Evolutionary conservation across 495 filamentous ascomycete species (phyloP).

Genomic region (Neurospora africana): DNA sequence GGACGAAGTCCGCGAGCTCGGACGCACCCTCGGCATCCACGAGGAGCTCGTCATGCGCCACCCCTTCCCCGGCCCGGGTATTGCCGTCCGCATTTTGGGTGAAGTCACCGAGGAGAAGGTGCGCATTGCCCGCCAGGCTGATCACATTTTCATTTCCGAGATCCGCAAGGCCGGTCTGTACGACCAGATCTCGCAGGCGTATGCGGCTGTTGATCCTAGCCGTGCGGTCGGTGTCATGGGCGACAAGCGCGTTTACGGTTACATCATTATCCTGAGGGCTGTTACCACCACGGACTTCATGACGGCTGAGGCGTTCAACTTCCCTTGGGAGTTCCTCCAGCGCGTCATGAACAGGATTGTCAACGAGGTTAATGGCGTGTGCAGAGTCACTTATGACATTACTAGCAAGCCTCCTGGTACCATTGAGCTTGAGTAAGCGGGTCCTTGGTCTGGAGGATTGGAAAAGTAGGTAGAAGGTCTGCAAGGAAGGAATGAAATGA

Average conservation of each 20-base stretch:
- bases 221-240: constrained; percentile 63
- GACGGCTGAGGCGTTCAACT: constrained; percentile 61
- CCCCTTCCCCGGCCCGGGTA: constrained; percentile 74
- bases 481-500: neutral
- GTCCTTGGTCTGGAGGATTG: neutral
- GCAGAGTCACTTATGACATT: constrained; percentile 42
- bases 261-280: constrained; percentile 48
- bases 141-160: constrained; percentile 80
- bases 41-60: constrained; percentile 75
- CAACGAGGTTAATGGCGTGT: constrained; percentile 68
- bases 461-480: neutral
- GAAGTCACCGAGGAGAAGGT: constrained; percentile 76
- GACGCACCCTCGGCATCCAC: constrained; percentile 64
- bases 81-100: constrained; percentile 82
- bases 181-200: constrained; percentile 52
- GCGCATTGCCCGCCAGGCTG: constrained; percentile 71
- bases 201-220: constrained; percentile 61
- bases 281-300: constrained; percentile 69
- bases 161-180: constrained; percentile 80
- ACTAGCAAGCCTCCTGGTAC: constrained; percentile 77
- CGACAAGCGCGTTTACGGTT: constrained; percentile 41
- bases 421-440: constrained; percentile 59
- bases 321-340: constrained; percentile 56
- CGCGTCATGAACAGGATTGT: constrained; percentile 61
- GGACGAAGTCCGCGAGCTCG: constrained; percentile 74